These are phyloP conservation scores for Mycena metata DNA, from an alignment of 768 basidiomycete species.

Conservation along the genomic window DNA sequence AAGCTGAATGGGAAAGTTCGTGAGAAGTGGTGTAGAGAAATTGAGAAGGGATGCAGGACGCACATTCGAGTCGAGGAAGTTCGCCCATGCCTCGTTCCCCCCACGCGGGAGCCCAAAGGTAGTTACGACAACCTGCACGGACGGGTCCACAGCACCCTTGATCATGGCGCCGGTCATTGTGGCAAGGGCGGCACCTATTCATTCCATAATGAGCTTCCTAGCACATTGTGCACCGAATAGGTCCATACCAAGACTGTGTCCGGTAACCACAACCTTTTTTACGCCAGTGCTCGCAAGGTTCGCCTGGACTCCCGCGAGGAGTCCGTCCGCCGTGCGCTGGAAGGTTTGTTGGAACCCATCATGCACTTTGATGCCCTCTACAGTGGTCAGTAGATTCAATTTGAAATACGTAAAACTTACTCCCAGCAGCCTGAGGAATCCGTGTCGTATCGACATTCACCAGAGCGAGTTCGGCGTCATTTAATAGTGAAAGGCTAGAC, in stretches of 20 bases:
- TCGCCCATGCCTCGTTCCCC: constrained; percentile 61
- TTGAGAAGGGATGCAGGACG: no score
- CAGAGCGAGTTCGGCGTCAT: constrained; percentile 50
- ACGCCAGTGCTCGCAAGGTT: no score
- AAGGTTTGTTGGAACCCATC: constrained; percentile 56
- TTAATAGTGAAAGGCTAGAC: constrained; percentile 51
- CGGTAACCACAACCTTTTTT: constrained; percentile 39
- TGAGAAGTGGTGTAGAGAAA: no score
- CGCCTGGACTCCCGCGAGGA: constrained; percentile 34
- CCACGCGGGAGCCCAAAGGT: constrained; percentile 59
- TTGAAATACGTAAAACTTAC: constrained; percentile 22
- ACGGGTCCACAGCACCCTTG: constrained; percentile 35
- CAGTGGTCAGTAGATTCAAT: neutral
- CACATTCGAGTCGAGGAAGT: constrained; percentile 55
- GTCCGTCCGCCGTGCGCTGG: constrained; percentile 50
- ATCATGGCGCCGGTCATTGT: constrained; percentile 60
- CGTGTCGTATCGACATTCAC: constrained; percentile 46
- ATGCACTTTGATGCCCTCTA: constrained; percentile 53
- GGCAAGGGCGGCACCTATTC: constrained; percentile 54
- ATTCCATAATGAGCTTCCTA: no score
- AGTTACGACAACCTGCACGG: constrained; percentile 49
- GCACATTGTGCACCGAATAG: no score
- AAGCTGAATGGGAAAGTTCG: constrained; percentile 36
- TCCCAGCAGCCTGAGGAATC: constrained; percentile 44
- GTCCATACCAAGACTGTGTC: constrained; percentile 54